phyloP scores from a whole-genome alignment of 768 basidiomycete genomes.

The Xanthoconium purpureum region DNA sequence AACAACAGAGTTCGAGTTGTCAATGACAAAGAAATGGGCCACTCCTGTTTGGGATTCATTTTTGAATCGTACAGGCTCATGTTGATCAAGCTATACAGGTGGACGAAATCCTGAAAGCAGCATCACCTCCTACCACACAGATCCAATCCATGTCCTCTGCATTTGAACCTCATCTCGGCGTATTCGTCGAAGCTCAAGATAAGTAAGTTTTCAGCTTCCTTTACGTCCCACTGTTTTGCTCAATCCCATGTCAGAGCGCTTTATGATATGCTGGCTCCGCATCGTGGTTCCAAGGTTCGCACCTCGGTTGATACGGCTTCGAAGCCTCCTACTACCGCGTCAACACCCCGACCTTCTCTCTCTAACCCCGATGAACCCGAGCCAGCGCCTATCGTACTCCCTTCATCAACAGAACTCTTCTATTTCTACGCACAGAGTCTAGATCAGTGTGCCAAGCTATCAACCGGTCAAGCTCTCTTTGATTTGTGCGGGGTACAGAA shows the following conservation, averaged over 20 bases:
- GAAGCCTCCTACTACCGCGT: conserved; percentile 23
- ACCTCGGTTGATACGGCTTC: conserved; percentile 60
- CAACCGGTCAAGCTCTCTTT: conserved; percentile 77
- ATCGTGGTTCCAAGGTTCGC: conserved; percentile 62
- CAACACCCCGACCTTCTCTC: conserved; percentile 37
- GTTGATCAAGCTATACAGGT: conserved; percentile 40
- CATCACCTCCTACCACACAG: conserved; percentile 50
- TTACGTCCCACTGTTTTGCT: neutral
- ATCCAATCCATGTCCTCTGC: conserved; percentile 75
- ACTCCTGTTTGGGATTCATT: conserved; percentile 51
- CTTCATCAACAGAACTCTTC: conserved; percentile 94
- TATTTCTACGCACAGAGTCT: conserved; percentile 95
- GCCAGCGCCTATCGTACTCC: conserved; percentile 66
- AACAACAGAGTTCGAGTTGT: conserved; percentile 83
- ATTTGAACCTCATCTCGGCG: conserved; percentile 88
- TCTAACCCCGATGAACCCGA: conserved; percentile 43
- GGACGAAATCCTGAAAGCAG: conserved; percentile 57
- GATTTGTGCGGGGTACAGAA: conserved; percentile 80
- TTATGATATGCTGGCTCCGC: conserved; percentile 84
- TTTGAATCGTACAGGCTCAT: neutral
- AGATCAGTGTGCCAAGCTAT: conserved; percentile 90
- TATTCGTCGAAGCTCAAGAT: conserved; percentile 96
- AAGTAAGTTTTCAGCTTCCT: conserved; percentile 53
- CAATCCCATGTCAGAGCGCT: conserved; percentile 55
- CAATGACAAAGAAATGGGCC: conserved; percentile 79